These are phyloP conservation scores for Lasiosphaeria hispida DNA, from an alignment of 495 filamentous ascomycete species.

Conservation along the genomic window DNA sequence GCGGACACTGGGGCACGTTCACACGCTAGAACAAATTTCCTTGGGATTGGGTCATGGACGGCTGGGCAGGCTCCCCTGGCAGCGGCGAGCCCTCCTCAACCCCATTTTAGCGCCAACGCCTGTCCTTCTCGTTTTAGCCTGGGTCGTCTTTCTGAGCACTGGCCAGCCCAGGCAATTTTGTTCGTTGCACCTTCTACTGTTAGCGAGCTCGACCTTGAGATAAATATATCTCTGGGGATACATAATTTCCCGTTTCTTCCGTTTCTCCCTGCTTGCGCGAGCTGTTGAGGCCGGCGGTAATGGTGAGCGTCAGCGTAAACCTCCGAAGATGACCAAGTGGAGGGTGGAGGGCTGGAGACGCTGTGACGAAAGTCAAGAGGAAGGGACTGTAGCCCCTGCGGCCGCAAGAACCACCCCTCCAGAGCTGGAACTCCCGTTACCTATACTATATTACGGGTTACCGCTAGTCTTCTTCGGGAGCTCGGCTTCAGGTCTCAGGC, in stretches of 20 bases:
- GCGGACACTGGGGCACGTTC: constrained; percentile 9
- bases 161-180: neutral
- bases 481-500: no score
- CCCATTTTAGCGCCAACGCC: neutral
- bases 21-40: constrained; percentile 13
- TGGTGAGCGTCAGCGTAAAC: no score
- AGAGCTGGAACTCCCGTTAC: no score
- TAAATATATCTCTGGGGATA: neutral
- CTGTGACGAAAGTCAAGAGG: no score
- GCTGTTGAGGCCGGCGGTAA: no score
- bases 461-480: no score
- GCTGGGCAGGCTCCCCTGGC: neutral
- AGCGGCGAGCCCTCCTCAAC: neutral
- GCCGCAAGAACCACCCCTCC: no score
- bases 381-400: no score
- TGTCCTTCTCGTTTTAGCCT: constrained; percentile 11
- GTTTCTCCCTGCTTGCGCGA: no score
- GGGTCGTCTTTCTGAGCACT: neutral
- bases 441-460: no score
- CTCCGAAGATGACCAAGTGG: no score
- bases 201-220: neutral
- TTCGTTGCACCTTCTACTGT: neutral
- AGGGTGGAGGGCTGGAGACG: no score
- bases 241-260: neutral
- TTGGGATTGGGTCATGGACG: constrained; percentile 5